Evolutionary conservation across 805 yeast genomes (phyloP).

Genomic region (Metschnikowia arizonensis): DNA sequence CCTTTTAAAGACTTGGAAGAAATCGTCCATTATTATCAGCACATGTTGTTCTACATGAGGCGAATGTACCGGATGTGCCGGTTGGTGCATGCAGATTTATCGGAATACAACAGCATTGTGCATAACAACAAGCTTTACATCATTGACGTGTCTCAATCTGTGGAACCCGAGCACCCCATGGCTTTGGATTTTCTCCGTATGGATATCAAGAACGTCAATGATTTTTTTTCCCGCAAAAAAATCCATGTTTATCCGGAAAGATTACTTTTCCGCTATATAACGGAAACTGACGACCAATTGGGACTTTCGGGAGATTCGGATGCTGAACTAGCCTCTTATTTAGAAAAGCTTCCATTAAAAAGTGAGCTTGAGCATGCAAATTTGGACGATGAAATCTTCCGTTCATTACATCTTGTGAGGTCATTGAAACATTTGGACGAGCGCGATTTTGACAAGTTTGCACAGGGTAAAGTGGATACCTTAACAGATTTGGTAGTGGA

Average conservation of each 20-base stretch:
- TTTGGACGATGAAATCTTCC: slow-evolving; percentile 74
- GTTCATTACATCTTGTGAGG: slow-evolving; percentile 73
- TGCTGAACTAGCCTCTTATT: slow-evolving; percentile 37
- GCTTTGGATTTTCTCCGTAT: slow-evolving; percentile 89
- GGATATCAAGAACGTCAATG: slow-evolving; percentile 96
- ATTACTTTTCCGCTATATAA: slow-evolving; percentile 72
- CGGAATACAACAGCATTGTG: slow-evolving; percentile 89
- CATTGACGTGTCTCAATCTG: slow-evolving; percentile 95
- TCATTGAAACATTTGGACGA: slow-evolving; percentile 84
- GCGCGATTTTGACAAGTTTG: slow-evolving; percentile 76
- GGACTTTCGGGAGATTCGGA: slow-evolving; percentile 39
- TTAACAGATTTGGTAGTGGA: slow-evolving; percentile 53
- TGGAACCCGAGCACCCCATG: slow-evolving; percentile 97
- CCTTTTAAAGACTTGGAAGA: slow-evolving; percentile 65
- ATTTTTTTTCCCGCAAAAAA: slow-evolving; percentile 68
- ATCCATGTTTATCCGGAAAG: slow-evolving; percentile 81
- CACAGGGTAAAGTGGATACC: slow-evolving; percentile 76
- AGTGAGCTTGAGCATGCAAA: slow-evolving; percentile 52
- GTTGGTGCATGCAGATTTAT: slow-evolving; percentile 92
- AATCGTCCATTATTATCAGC: slow-evolving; percentile 63
- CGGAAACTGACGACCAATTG: slow-evolving; percentile 41
- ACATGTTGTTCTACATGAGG: slow-evolving; percentile 80
- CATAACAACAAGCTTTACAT: slow-evolving; percentile 76
- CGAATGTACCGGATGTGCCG: slow-evolving; percentile 83
- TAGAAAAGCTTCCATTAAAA: slow-evolving; percentile 56